These are phyloP conservation scores for Mucor irregularis DNA, from an alignment of 371 early-diverging fungal genomes.

Conservation along the genomic window DNA sequence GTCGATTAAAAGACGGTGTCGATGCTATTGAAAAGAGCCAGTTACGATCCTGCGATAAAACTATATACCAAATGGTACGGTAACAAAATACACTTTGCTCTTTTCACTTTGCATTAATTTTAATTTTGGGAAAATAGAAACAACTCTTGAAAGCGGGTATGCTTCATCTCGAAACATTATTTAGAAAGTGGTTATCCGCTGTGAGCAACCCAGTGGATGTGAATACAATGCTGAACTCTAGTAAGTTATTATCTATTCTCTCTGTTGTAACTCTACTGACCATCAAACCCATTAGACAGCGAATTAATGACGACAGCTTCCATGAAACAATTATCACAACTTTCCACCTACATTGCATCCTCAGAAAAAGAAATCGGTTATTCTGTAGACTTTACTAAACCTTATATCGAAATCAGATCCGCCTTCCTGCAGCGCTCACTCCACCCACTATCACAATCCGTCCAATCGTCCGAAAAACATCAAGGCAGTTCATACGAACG, in stretches of 20 bases:
- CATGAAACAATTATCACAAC: constrained; percentile 55
- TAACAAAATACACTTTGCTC: too few relatives aligned
- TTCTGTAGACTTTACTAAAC: constrained; percentile 67
- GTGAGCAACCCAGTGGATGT: constrained; percentile 55
- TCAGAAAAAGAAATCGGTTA: constrained; percentile 64
- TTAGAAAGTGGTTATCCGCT: constrained; percentile 53
- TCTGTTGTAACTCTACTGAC: background rate
- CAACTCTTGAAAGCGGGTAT: constrained; percentile 58
- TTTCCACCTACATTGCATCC: constrained; percentile 65
- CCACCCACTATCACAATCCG: constrained; percentile 53
- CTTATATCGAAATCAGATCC: constrained; percentile 76
- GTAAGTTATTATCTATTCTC: constrained; percentile 12
- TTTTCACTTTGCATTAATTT: too few relatives aligned
- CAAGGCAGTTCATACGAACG: constrained; percentile 67
- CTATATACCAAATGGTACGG: constrained; percentile 57
- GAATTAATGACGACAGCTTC: constrained; percentile 29
- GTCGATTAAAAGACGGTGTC: constrained; percentile 56
- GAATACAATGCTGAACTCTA: constrained; percentile 33
- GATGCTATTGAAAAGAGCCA: constrained; percentile 54
- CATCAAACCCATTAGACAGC: constrained; percentile 7
- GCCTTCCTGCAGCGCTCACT: constrained; percentile 68
- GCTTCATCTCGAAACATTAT: constrained; percentile 56
- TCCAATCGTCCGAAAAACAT: constrained; percentile 48
- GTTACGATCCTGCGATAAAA: constrained; percentile 55
- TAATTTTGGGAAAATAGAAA: too few relatives aligned